Percentiles rank a stretch among this genome's conserved stretches.
Evolutionary conservation across 208 protist species (phyloP).

Genomic region (Vickermania ingenoplastis): DNA sequence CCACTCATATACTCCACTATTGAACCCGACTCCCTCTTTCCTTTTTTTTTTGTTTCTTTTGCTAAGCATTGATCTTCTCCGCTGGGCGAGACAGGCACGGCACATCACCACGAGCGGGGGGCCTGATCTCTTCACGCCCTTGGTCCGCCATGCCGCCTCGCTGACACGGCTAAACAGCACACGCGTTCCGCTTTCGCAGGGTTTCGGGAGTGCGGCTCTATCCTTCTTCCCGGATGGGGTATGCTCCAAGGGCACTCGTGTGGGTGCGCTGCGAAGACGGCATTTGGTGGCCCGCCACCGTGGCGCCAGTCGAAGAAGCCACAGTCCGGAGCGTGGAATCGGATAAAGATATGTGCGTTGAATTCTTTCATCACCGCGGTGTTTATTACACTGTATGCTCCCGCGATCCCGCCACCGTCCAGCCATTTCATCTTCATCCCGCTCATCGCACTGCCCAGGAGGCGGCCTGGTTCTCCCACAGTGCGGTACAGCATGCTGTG

Average conservation of each 20-base stretch:
- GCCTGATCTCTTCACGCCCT: no score
- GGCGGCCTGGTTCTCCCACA: constrained; percentile 21
- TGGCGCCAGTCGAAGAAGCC: not conserved
- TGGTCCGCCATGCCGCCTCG: no score
- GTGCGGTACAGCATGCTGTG: constrained; percentile 11
- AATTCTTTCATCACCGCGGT: constrained; percentile 64
- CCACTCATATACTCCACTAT: no score
- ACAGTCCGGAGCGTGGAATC: not conserved
- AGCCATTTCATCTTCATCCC: constrained; percentile 24
- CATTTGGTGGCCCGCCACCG: constrained; percentile 70
- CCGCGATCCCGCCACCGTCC: constrained; percentile 14
- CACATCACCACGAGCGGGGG: no score
- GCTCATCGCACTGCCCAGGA: constrained; percentile 26
- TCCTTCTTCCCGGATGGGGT: constrained; percentile 22
- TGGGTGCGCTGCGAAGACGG: constrained; percentile 80
- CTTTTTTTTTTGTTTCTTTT: no score
- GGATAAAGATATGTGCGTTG: constrained; percentile 36
- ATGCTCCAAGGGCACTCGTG: constrained; percentile 28
- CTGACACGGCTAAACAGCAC: no score
- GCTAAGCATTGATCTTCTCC: no score
- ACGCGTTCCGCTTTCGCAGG: no score
- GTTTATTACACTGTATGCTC: constrained; percentile 50
- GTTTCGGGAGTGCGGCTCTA: no score
- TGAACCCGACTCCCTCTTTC: no score
- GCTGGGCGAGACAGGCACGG: no score